These are phyloP conservation scores for Prosopis cineraria DNA, from an alignment of 306 rosid genomes.

Conservation along the genomic window DNA sequence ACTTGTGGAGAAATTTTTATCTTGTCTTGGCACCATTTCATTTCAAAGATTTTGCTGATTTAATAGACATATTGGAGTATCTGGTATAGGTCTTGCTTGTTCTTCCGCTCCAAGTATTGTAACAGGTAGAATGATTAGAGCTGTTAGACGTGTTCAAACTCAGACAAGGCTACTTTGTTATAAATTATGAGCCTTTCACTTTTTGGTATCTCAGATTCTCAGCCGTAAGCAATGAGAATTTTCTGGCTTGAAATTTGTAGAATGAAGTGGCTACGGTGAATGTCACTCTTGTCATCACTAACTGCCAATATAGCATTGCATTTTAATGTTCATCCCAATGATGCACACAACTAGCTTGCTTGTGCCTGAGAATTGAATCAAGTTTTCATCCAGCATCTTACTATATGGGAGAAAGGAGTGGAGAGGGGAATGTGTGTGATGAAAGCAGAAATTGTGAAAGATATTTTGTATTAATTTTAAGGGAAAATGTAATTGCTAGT, in stretches of 20 bases:
- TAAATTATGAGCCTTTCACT: neutral
- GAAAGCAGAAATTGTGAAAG: neutral
- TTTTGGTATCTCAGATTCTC: neutral
- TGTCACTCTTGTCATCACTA: too few species aligned
- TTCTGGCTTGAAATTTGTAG: neutral
- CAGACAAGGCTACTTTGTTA: neutral
- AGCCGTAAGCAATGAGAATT: neutral
- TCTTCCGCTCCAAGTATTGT: neutral
- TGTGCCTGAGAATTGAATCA: neutral
- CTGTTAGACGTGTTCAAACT: neutral
- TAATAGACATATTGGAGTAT: neutral
- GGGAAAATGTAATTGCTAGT: too few species aligned
- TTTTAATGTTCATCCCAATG: too few species aligned
- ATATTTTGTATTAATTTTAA: neutral
- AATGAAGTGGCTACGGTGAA: too few species aligned
- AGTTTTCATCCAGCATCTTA: neutral
- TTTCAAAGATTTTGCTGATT: neutral
- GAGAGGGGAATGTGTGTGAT: neutral
- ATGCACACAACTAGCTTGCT: neutral
- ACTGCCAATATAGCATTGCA: too few species aligned
- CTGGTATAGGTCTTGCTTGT: neutral
- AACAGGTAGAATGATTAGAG: neutral
- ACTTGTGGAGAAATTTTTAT: slow-evolving; percentile 12
- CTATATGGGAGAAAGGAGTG: neutral
- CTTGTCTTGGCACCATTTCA: slow-evolving; percentile 18